Evolutionary conservation across 805 yeast genomes (phyloP), one percentile per base, ranked within the genome.

Genomic region (Yarrowia sp.): DNA sequence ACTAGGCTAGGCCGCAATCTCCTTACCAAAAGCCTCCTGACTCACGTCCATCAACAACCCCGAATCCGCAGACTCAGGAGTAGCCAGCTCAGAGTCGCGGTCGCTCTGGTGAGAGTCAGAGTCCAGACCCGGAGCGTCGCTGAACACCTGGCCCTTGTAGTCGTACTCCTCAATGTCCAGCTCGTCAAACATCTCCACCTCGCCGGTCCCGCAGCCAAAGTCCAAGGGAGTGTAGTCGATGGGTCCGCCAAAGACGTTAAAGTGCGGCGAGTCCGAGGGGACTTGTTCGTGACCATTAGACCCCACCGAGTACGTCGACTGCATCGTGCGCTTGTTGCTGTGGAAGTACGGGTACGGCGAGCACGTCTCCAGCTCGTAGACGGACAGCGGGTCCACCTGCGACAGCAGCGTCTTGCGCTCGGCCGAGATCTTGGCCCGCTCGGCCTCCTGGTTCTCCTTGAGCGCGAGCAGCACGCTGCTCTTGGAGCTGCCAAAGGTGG

Each of bases 281-380:
- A 51, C 24, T 13, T 14, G 33, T 21, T 61, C 61, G 27, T 36
- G 41, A n/a, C 36, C 56, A 22, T 25, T 39, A 10, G 35, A 10
- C 24, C 58, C 58, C 12, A 51, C 21, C 1, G 42, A 6, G 24
- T 33, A 51, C 5, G 32, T 35, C 7, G 42, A 33, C 22, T 33
- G 47, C n/a, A 42, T 44, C 8, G 68, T 41, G 1, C 67, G 63
- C 18, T 69, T 63, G 61, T 68, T 69, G 14, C 64, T 66, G 55
- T 69, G 69, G 29, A 69, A 62, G 56, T 49, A 67, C 8, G 70
- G 70, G 60, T 65, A 68, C 1, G 72, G 71, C 19, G 66, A 38
- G 36, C 67, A 66, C 10, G 71, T 47, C 22, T 69, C 71, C 19
- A 69, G 63, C 46, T 69, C 72, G 56, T 51, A 69, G 46, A 58